Evolutionary conservation across 2,329 filamentous ascomycete species (phyloP).

Genomic region (Calonectria leucothoes): DNA sequence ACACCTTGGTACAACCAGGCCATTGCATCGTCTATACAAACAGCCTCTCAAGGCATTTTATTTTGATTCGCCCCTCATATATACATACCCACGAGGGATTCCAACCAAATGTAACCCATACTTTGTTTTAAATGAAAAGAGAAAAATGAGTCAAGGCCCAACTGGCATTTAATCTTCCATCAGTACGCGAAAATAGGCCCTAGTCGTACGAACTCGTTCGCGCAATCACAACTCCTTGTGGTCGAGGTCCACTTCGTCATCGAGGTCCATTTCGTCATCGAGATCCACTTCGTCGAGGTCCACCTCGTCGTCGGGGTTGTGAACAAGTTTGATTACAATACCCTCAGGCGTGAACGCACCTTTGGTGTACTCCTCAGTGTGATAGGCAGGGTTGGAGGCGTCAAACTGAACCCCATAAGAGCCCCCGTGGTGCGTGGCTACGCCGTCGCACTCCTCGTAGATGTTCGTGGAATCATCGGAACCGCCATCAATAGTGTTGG

Average conservation of each 20-base stretch:
- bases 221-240: background rate
- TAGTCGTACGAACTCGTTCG: background rate
- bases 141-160: too few relatives aligned
- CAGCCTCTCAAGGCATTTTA: too few relatives aligned
- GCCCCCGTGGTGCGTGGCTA: slow-evolving; percentile 41
- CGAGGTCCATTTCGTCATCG: background rate
- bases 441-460: slow-evolving; percentile 29
- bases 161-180: background rate
- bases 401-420: slow-evolving; percentile 29
- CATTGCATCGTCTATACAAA: too few relatives aligned
- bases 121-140: too few relatives aligned
- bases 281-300: too few relatives aligned
- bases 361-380: slow-evolving; percentile 30
- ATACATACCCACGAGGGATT: too few relatives aligned
- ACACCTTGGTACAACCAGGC: too few relatives aligned
- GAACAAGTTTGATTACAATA: slow-evolving; percentile 44
- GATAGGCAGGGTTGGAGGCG: slow-evolving; percentile 25
- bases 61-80: too few relatives aligned
- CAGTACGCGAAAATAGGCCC: background rate
- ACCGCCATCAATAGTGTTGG: slow-evolving; percentile 43
- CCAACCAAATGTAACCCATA: too few relatives aligned
- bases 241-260: background rate
- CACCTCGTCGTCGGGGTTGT: background rate
- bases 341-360: slow-evolving; percentile 33
- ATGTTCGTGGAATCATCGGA: slow-evolving; percentile 37